Evolutionary conservation across 345 rosid species (phyloP), one percentile per base, ranked within the genome.

Genomic region (Melastoma malabathricum): DNA sequence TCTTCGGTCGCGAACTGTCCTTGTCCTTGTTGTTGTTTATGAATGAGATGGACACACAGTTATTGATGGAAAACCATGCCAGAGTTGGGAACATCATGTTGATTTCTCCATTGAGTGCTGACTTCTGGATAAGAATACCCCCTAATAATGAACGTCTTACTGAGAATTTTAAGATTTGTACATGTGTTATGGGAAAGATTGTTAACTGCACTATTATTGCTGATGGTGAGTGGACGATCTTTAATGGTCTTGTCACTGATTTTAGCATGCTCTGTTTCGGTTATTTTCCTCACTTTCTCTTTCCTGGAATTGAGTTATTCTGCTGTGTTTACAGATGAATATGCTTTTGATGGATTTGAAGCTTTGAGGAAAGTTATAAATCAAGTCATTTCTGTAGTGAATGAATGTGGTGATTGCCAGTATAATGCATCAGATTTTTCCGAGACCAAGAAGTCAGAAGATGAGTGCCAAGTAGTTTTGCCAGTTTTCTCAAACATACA

Each of bases 101-200:
- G 58, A 74, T 80, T 55, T 56, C 75, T 31, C 77, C 79, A 7
- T 50, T 78, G 34, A 64, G 63, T 73, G 94, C 77, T 46, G 90
- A 86, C 62, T 63, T 78, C 18, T 83, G 97, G 97, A 72, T 86
- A 55, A 73, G 84, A 69, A 67, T 89, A 64, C 90, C 95, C 39
- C 61, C 69, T 58, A 74, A 75, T 63, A 54, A 23, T 52, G 66
- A 62, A 49, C 48, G 51, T 14, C 12, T 43, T 43, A 27, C 47
- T 59, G 69, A 54, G 46, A 68, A 60, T 31, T 69, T 64, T 59
- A 67, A 69, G 5, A 64, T 60, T 57, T 49, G 69, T 53, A 61
- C 64, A 18, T 75, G 88, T 70, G 59, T 83, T 57, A 89, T 86
- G 94, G 74, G 73, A 64, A 79, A 69, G 64, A 70, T 89, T 43